These are phyloP conservation scores for Yamadazyma spencermartinsiae DNA, from an alignment of 1,139 yeast species.

Conservation along the genomic window DNA sequence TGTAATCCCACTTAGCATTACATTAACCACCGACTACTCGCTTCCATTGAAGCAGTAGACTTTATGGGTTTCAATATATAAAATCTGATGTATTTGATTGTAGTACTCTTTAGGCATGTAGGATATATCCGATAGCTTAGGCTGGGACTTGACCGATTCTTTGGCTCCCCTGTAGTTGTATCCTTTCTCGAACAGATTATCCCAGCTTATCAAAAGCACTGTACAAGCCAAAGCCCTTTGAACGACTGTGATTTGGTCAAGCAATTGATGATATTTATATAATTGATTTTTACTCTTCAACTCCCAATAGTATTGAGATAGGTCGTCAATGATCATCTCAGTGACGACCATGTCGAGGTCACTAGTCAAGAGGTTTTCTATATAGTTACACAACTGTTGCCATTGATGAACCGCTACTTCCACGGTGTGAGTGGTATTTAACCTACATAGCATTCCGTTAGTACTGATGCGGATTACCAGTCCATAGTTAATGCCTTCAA, in stretches of 20 bases:
- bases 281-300: conserved; percentile 18
- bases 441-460: neutral
- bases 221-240: conserved; percentile 27
- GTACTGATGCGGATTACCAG: neutral
- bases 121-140: conserved; percentile 5
- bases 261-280: conserved; percentile 2
- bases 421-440: neutral
- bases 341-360: neutral
- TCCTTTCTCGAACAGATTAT: conserved; percentile 29
- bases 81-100: conserved; percentile 16
- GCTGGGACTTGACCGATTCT: neutral
- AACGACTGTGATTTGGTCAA: conserved; percentile 7
- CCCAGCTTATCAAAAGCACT: conserved; percentile 37
- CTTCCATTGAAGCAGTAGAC: neutral
- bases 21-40: conserved; percentile 5
- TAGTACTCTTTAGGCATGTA: conserved; percentile 19
- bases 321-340: conserved; percentile 11
- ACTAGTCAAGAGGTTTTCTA: conserved; percentile 1
- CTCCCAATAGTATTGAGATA: conserved; percentile 38
- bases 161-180: neutral
- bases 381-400: neutral
- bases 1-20: conserved; percentile 48
- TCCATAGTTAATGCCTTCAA: neutral
- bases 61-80: conserved; percentile 15
- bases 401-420: neutral